Evolutionary conservation across 2,329 filamentous ascomycete genomes (phyloP), one percentile per base, ranked within the genome.

Genomic region (Stachybotrys chartarum): DNA sequence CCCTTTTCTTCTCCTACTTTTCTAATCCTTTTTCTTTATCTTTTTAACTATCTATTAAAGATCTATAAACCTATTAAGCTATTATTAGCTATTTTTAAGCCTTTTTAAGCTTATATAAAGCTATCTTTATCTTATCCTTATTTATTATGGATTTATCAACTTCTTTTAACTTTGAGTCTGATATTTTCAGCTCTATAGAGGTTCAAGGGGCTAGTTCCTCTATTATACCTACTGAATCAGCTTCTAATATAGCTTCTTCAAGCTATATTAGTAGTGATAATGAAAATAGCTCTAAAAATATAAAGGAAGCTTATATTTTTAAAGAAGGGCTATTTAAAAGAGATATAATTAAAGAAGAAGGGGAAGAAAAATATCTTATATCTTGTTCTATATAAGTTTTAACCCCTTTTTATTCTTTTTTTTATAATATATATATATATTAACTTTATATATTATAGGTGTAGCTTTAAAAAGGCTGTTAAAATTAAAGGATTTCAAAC

Each of bases 81-180:
- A n/a, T n/a, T n/a, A n/a, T n/a, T n/a, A n/a, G n/a, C n/a, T n/a
- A n/a, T n/a, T n/a, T n/a, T n/a, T 52, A 16, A 48, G 18, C 11
- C 7, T 16, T 10, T 11, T 17, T 48, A 48, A 11, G 8, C 18
- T 17, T 48, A 11, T 48, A 48, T 11, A 48, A 48, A 8, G 7
- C 11, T 48, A 48, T 48, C 18, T 11, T 48, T 48, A 48, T 8
- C 18, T 48, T 48, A 16, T 16, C 8, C 11, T 48, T 16, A 48
- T 11, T 47, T 54, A 30, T 47, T 54, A 54, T 10, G 12, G 11
- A 16, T 48, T 48, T 11, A 10, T 48, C 18, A 10, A 48, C 11
- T 16, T 44, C 35, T 50, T 51, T 52, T 52, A 45, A 52, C 17
- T 51, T 50, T 31, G 12, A 54, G 8, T 47, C 24, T 54, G 48